Evolutionary conservation across 306 rosid genomes (phyloP), one percentile per base, ranked within the genome.

Genomic region (Cyclanthera cordifolia): DNA sequence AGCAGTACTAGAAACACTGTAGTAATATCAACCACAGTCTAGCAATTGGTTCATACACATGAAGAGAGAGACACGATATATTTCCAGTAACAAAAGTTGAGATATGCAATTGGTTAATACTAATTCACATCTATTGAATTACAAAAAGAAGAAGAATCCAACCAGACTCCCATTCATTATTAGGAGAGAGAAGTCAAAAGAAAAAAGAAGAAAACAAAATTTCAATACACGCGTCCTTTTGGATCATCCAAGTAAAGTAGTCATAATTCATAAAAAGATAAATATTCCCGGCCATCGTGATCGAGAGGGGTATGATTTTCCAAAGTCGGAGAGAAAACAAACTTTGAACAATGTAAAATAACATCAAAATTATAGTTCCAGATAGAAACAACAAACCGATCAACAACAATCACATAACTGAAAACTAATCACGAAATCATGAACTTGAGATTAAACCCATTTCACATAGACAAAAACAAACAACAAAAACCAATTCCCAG

Each of bases 221-320:
- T 19, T 14, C 24, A 3, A 47, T 21, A 45, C 54, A 66, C 7
- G 54, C 54, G 39, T 25, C 71, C 71, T 66, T 66, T 66, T 46
- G 69, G 12, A 66, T 24, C 71, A 46, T 20, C 71, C 4, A 39
- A 25, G 53, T 43, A 64, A 64, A 66, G 54, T 16, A 45, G 32
- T 66, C 54, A 5, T 66, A 19, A 46, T 45, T n/a, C n/a, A n/a
- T n/a, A 66, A 66, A 41, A 24, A 46, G 55, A 66, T 15, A 66
- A 43, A 24, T 13, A 45, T 66, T 46, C 71, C 41, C 37, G 23
- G 15, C 21, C 17, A 45, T 66, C 34, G 17, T 21, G 37, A 15
- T 43, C 49, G 45, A 55, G 61, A 25, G 37, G 4, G 61, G 34
- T 15, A 8, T 34, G 39, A 19, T 39, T 63, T 37, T 20, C 10